phyloP scores from a whole-genome alignment of 208 protist genomes.

The Lotmaria passim region DNA sequence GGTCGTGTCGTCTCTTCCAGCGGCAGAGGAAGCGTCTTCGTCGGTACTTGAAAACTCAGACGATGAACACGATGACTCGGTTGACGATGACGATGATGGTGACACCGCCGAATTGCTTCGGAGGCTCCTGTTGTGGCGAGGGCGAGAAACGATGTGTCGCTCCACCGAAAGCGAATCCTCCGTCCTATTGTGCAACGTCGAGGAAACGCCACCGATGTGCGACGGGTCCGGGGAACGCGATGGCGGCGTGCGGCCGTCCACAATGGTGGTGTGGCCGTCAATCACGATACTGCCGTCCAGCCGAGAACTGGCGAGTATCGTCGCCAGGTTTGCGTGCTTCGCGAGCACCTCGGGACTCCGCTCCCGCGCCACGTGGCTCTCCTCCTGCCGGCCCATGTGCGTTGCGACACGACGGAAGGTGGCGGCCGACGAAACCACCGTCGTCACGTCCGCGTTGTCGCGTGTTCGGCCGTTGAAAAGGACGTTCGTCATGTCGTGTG shows the following conservation, averaged over 20 bases:
- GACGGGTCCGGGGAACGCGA: not conserved
- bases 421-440: not conserved
- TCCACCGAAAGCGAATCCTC: not conserved
- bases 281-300: slow-evolving; percentile 22
- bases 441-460: not conserved
- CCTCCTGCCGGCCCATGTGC: not conserved
- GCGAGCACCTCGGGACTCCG: slow-evolving; percentile 15
- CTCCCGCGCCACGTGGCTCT: not conserved
- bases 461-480: not conserved
- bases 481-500: slow-evolving; percentile 10
- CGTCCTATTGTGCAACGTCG: not conserved
- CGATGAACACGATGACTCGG: not conserved
- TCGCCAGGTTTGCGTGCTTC: slow-evolving; percentile 28
- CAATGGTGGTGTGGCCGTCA: not conserved
- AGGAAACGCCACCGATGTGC: not conserved
- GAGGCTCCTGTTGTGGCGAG: not conserved
- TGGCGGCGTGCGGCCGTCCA: not conserved
- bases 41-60: not conserved
- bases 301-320: slow-evolving; percentile 19
- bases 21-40: not conserved
- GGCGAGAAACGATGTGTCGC: not conserved
- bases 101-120: not conserved
- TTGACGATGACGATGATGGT: too few species aligned
- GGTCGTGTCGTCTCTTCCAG: not conserved
- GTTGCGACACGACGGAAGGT: not conserved